phyloP scores from a whole-genome alignment of 2,329 filamentous ascomycete species.

The Arthrobotrys entomopaga region DNA sequence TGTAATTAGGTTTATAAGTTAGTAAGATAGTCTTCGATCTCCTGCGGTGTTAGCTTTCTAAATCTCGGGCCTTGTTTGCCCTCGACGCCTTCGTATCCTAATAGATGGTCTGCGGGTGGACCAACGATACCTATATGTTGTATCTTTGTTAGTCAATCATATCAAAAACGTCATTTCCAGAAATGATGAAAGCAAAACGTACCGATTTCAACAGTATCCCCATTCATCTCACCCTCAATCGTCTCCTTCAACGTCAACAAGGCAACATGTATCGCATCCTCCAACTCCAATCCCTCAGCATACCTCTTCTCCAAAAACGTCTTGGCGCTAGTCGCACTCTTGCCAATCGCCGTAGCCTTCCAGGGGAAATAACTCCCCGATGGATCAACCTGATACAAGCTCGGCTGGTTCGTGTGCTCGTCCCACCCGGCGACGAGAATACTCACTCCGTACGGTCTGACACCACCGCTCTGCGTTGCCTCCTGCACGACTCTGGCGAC shows the following conservation, averaged over 20 bases:
- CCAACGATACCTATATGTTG: conserved; percentile 81
- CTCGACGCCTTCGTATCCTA: conserved; percentile 89
- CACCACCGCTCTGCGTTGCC: conserved; percentile 96
- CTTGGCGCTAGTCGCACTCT: conserved; percentile 97
- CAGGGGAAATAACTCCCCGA: conserved; percentile 98
- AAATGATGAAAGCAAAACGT: conserved; percentile 61
- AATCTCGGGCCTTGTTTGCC: conserved; percentile 86
- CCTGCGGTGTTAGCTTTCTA: conserved; percentile 93
- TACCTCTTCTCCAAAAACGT: conserved; percentile 99
- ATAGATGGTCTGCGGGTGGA: conserved; percentile 88
- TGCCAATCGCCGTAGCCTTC: conserved; percentile 99
- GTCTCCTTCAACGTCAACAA: conserved; percentile 97
- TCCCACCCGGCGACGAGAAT: conserved; percentile 97
- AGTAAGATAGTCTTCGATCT: conserved; percentile 99
- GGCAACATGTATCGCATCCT: conserved; percentile 98
- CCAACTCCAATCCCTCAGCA: conserved; percentile 93
- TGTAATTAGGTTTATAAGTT: conserved; percentile 76
- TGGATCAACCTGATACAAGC: conserved; percentile 98
- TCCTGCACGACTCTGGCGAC: conserved; percentile 98
- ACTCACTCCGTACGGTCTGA: conserved; percentile 95
- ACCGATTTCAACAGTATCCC: conserved; percentile 98
- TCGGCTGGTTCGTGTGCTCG: conserved; percentile 94
- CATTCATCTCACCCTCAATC: conserved; percentile 99
- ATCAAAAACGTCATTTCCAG: background rate
- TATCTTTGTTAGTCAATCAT: conserved; percentile 53